phyloP scores from a whole-genome alignment of 192 early-diverging fungal genomes.

The Coemansia sp. region DNA sequence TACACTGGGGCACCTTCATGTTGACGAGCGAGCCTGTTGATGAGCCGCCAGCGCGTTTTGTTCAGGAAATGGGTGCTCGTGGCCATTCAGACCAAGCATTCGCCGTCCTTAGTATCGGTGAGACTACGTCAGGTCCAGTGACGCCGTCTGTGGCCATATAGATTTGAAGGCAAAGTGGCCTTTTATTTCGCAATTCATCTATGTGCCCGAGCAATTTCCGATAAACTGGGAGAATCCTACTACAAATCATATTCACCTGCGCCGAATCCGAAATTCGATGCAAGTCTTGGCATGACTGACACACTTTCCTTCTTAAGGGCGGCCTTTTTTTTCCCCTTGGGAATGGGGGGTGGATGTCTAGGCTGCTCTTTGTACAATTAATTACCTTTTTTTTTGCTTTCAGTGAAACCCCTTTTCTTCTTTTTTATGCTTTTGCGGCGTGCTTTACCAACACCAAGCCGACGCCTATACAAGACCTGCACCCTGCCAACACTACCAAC shows the following conservation, averaged over 20 bases:
- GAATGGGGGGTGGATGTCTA: background rate
- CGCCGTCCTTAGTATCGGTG: constrained; percentile 57
- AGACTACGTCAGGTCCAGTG: constrained; percentile 7
- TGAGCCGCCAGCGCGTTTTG: constrained; percentile 70
- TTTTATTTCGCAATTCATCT: no score
- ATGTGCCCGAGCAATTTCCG: background rate
- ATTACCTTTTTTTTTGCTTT: background rate
- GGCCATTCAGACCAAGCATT: constrained; percentile 57
- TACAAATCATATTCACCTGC: no score
- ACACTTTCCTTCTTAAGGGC: background rate
- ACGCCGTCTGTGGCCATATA: background rate
- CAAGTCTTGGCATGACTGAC: background rate
- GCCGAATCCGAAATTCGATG: no score
- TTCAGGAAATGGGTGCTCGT: constrained; percentile 56
- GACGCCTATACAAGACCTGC: background rate
- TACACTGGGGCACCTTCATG: constrained; percentile 90
- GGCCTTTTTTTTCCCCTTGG: background rate
- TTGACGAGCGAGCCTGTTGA: constrained; percentile 70
- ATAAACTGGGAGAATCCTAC: no score
- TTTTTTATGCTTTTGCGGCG: constrained; percentile 3
- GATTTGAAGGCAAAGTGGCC: background rate
- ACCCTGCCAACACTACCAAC: background rate
- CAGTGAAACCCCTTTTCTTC: background rate
- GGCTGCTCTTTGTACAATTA: background rate
- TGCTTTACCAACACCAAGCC: background rate